A percentile compares a stretch with the other conserved stretches of the same genome.
Evolutionary conservation across 345 rosid species (phyloP).

Genomic region (Eucalyptus regnans): DNA sequence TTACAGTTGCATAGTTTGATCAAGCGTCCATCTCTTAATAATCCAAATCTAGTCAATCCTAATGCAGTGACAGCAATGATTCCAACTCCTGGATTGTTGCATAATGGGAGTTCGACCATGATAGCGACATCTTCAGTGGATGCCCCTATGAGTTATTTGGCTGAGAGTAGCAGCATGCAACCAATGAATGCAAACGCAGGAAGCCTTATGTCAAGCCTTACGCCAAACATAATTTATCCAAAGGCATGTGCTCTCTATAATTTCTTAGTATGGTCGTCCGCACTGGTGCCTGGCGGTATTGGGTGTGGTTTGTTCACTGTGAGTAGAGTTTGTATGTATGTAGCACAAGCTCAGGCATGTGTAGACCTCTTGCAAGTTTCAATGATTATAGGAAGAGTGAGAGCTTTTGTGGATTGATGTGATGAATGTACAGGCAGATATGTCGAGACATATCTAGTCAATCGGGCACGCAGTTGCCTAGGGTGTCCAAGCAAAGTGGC

Average conservation of each 20-base stretch:
- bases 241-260: too few species aligned
- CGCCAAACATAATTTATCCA: too few species aligned
- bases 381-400: not conserved
- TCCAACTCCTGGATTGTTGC: too few species aligned
- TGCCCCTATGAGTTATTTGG: too few species aligned
- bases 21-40: not conserved
- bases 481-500: not conserved
- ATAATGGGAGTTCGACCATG: too few species aligned
- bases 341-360: not conserved
- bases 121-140: too few species aligned
- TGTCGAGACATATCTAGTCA: accelerated
- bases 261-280: accelerated
- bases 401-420: not conserved
- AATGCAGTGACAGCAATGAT: too few species aligned
- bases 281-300: not conserved
- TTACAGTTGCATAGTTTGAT: not conserved
- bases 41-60: too few species aligned
- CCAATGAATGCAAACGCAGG: too few species aligned
- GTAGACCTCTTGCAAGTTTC: not conserved
- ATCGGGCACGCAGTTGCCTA: not conserved
- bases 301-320: not conserved
- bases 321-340: not conserved
- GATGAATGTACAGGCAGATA: not conserved
- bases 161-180: too few species aligned
- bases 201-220: too few species aligned